phyloP scores from a whole-genome alignment of 2,329 filamentous ascomycete species.

The Colletotrichum spinosum region DNA sequence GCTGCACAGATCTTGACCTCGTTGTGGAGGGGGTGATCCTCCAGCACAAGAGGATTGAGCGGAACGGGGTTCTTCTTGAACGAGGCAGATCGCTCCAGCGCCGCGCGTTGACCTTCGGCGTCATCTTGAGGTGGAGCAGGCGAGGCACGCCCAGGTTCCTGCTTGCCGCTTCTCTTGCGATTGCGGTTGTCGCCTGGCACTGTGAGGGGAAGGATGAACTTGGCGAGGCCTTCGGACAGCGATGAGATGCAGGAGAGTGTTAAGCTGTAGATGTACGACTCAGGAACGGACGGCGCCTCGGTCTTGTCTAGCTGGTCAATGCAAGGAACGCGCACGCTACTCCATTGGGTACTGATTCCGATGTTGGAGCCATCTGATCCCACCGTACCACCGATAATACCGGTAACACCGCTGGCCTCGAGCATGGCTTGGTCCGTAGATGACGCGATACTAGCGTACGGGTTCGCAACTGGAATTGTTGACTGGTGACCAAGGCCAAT shows the following conservation, averaged over 20 bases:
- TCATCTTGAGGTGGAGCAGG: constrained; percentile 53
- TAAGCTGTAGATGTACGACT: constrained; percentile 93
- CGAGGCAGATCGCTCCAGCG: constrained; percentile 71
- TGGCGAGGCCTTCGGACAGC: constrained; percentile 91
- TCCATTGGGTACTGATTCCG: constrained; percentile 93
- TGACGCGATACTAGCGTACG: constrained; percentile 65
- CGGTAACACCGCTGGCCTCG: constrained; percentile 87
- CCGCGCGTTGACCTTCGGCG: constrained; percentile 46
- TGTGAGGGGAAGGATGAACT: constrained; percentile 91
- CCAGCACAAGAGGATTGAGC: constrained; percentile 83
- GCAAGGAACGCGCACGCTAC: constrained; percentile 84
- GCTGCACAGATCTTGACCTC: constrained; percentile 82
- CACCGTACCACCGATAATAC: constrained; percentile 83
- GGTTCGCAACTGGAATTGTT: constrained; percentile 76
- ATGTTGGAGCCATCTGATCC: constrained; percentile 74
- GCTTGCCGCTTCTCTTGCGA: constrained; percentile 61
- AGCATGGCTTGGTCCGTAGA: constrained; percentile 86
- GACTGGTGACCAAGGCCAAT: constrained; percentile 93
- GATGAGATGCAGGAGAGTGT: constrained; percentile 90
- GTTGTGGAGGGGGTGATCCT: constrained; percentile 76
- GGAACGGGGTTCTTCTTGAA: constrained; percentile 82
- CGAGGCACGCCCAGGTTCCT: constrained; percentile 57
- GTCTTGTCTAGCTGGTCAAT: constrained; percentile 95
- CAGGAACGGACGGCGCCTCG: constrained; percentile 84
- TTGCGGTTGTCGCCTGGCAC: constrained; percentile 77